Evolutionary conservation across 441 rosid genomes (phyloP), one percentile per base, ranked within the genome.

Genomic region (Pelargonium cotyledonis): DNA sequence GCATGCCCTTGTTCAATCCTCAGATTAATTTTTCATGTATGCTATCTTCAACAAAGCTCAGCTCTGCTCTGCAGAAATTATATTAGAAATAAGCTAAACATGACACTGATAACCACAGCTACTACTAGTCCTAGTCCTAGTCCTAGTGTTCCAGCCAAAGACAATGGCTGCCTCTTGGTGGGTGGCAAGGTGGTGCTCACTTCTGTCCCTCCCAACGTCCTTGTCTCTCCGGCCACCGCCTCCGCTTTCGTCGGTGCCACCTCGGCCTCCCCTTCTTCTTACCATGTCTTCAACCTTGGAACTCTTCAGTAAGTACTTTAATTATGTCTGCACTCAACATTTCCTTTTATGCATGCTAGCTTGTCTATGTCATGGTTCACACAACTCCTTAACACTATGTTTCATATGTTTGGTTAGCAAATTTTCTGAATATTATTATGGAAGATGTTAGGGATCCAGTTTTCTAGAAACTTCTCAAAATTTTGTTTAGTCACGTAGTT

Each of bases 221-320:
- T 11, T 12, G 29, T 46, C 51, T 35, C 19, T 5, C 62, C 53
- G 5, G 67, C 49, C 35, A 51, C 23, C 0, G 18, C 40, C 11
- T 21, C 11, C 5, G 76, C 70, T 31, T 65, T 65, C 57, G 3
- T 60, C 46, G 73, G 71, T 40, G 73, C 71, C n/a, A 65, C 41
- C 44, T 72, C 70, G 6, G 31, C 66, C 0, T 19, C 18, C 43
- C 63, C 69, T 0, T 43, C 63, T 1, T 51, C 63, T 47, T 61
- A 55, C 53, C 72, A 67, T 51, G 66, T 71, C 9, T 43, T 67
- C 68, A 71, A 55, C 46, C 72, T 63, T 7, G 78, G 74, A 51
- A 44, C 49, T 63, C 78, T 75, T 12, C 62, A 43, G 61, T 65
- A 15, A 65, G 65, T 3, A 35, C 6, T 35, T 5, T 35, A 35